Evolutionary conservation across 768 basidiomycete species (phyloP).

Genomic region (Leccinellum albellum): DNA sequence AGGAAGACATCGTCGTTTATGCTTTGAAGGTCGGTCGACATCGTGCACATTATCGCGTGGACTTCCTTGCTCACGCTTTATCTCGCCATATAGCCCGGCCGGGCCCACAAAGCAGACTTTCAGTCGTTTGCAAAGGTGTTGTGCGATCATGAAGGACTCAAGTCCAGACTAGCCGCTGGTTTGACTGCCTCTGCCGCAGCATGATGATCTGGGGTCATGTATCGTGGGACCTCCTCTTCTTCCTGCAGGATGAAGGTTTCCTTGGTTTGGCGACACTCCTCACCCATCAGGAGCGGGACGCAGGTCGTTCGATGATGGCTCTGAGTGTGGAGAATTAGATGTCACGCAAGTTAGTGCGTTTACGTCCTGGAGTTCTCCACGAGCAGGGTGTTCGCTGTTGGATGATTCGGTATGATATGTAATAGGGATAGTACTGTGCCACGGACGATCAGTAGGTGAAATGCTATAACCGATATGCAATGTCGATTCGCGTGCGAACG

Average conservation of each 20-base stretch:
- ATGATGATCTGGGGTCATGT: constrained; percentile 11
- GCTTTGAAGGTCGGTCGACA: constrained; percentile 52
- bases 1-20: constrained; percentile 53
- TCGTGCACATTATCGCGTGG: not conserved
- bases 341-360: constrained; percentile 6
- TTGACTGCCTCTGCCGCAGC: constrained; percentile 1
- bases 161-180: constrained; percentile 10
- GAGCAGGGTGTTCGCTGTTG: not conserved
- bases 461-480: not conserved
- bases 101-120: constrained; percentile 51
- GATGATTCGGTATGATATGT: constrained; percentile 20
- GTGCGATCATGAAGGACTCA: constrained; percentile 35
- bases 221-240: not conserved
- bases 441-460: constrained; percentile 9
- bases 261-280: constrained; percentile 3
- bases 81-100: constrained; percentile 27
- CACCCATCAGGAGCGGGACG: constrained; percentile 16
- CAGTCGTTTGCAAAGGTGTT: constrained; percentile 47
- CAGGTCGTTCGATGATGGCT: constrained; percentile 16
- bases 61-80: not conserved
- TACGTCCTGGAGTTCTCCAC: constrained; percentile 5
- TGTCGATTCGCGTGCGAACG: not conserved
- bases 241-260: not conserved
- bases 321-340: constrained; percentile 15
- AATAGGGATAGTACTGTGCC: constrained; percentile 7